Evolutionary conservation across 257 asterid species (phyloP).

Genomic region (Echites panduratus): DNA sequence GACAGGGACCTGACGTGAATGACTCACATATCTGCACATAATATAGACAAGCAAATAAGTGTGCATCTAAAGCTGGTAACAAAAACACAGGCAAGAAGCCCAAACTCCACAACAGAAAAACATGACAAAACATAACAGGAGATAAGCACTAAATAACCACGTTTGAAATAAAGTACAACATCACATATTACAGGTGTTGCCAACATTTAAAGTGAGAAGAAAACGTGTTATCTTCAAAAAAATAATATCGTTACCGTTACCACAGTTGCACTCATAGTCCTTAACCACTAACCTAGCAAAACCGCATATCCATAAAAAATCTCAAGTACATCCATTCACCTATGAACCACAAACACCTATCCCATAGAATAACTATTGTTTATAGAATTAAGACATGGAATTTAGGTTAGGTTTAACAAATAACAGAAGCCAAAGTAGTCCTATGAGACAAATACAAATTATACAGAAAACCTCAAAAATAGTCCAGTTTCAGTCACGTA

Average conservation of each 20-base stretch:
- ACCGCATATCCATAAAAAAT: neutral
- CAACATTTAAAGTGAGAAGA: neutral
- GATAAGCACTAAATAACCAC: neutral
- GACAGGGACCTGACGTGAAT: constrained; percentile 82
- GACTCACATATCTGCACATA: constrained; percentile 74
- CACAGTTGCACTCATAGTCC: neutral
- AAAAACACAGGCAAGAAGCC: neutral
- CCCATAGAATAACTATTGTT: neutral
- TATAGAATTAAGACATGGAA: neutral
- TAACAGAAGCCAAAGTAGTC: neutral
- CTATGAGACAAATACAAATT: neutral
- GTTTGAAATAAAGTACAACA: neutral
- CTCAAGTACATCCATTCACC: neutral
- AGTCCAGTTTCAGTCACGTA: neutral
- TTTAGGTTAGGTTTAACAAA: neutral
- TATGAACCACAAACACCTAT: neutral
- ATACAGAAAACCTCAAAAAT: neutral
- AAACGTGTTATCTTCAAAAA: neutral
- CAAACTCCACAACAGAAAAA: neutral
- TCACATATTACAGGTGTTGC: neutral
- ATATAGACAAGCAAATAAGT: constrained; percentile 6
- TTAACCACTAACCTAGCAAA: neutral
- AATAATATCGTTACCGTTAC: neutral
- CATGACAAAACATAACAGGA: neutral
- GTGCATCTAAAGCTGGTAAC: neutral